Evolutionary conservation across 805 yeast genomes (phyloP).

Genomic region (Geotrichum ghanense): DNA sequence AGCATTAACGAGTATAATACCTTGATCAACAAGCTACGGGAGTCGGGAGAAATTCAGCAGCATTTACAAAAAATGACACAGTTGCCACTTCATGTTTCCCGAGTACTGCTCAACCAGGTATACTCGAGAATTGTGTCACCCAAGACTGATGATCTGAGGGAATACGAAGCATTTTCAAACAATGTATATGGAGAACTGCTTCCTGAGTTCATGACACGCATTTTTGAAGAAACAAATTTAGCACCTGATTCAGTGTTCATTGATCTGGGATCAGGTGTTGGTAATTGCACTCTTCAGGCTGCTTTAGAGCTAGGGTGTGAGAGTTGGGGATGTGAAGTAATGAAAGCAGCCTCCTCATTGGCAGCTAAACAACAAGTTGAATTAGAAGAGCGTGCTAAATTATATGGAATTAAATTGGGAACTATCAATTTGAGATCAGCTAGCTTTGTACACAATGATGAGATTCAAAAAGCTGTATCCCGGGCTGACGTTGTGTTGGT

Average conservation of each 20-base stretch:
- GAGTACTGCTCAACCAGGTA: conserved; percentile 59
- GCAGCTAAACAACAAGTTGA: conserved; percentile 51
- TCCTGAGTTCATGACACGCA: conserved; percentile 62
- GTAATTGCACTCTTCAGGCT: conserved; percentile 83
- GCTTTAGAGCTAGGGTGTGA: conserved; percentile 75
- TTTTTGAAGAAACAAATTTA: conserved; percentile 49
- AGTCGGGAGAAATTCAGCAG: conserved; percentile 21
- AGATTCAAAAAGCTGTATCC: conserved; percentile 42
- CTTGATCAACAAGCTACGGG: conserved; percentile 28
- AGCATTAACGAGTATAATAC: conserved; percentile 35
- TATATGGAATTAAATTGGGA: conserved; percentile 56
- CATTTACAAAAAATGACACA: conserved; percentile 20
- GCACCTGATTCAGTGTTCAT: conserved; percentile 49
- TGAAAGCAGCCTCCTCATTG: conserved; percentile 67
- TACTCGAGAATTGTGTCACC: conserved; percentile 77
- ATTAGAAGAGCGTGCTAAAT: conserved; percentile 42
- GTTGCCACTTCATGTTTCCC: conserved; percentile 30
- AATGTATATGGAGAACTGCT: conserved; percentile 85
- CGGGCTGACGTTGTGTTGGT: conserved; percentile 63
- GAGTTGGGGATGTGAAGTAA: conserved; percentile 84
- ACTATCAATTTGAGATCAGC: conserved; percentile 46
- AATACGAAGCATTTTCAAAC: conserved; percentile 79
- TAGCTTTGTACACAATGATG: conserved; percentile 58
- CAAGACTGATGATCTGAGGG: conserved; percentile 45
- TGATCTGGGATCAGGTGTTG: conserved; percentile 91